Percentiles rank a stretch among this genome's conserved stretches.
Evolutionary conservation across 108 stramenopile species (phyloP).

Genomic region (Skeletonema costatum): DNA sequence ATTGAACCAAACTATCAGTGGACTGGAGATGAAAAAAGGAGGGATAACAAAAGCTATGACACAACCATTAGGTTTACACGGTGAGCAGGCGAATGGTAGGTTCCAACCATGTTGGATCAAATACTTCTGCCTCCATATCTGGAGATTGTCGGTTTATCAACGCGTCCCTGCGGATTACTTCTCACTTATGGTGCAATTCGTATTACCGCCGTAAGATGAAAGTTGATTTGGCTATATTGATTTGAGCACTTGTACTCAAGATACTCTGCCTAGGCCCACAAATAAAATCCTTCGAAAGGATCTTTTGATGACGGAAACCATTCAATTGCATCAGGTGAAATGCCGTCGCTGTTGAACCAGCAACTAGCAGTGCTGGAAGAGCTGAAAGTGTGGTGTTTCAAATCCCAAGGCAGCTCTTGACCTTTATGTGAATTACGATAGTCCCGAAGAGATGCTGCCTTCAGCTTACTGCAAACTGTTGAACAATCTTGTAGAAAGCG

Average conservation of each 20-base stretch:
- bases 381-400: constrained; percentile 78
- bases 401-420: constrained; percentile 68
- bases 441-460: constrained; percentile 51
- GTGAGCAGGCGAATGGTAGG: constrained; percentile 82
- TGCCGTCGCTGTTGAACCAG: constrained; percentile 64
- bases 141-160: constrained; percentile 70
- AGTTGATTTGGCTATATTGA: constrained; percentile 82
- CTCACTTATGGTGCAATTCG: constrained; percentile 71
- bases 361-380: constrained; percentile 77
- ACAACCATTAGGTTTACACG: constrained; percentile 76
- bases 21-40: background rate
- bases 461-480: constrained; percentile 66
- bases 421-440: constrained; percentile 85
- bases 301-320: constrained; percentile 11
- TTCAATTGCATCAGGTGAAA: constrained; percentile 14
- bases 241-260: constrained; percentile 78
- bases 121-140: constrained; percentile 71
- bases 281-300: constrained; percentile 40
- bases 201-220: constrained; percentile 72
- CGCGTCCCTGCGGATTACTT: constrained; percentile 71
- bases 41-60: constrained; percentile 25
- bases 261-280: constrained; percentile 80
- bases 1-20: background rate
- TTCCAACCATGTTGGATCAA: constrained; percentile 79
- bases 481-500: constrained; percentile 63